Percentiles rank a stretch among this genome's conserved stretches.
phyloP scores from a whole-genome alignment of 768 basidiomycete genomes.

The Boletellus emodensis region DNA sequence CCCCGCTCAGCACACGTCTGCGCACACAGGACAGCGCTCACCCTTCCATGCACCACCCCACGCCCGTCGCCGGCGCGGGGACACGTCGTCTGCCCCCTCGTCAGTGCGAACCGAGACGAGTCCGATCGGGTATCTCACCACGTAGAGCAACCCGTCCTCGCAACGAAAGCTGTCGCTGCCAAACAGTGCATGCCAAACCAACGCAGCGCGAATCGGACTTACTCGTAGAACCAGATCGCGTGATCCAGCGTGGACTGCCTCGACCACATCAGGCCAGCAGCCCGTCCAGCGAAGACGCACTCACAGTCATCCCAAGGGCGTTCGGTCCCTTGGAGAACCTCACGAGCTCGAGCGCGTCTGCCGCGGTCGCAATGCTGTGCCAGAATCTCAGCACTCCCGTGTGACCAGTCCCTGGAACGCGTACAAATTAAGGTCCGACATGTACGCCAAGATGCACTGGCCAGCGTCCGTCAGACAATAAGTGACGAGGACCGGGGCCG shows the following conservation, averaged over 20 bases:
- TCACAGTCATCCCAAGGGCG: conserved; percentile 57
- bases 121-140: conserved; percentile 39
- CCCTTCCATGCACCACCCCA: conserved; percentile 66
- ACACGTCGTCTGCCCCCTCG: conserved; percentile 49
- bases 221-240: conserved; percentile 77
- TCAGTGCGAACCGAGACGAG: background rate
- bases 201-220: conserved; percentile 18
- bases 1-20: conserved; percentile 7
- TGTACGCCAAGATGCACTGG: conserved; percentile 74
- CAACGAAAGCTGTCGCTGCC: conserved; percentile 69
- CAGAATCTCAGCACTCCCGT: conserved; percentile 4
- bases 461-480: conserved; percentile 2
- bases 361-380: conserved; percentile 53
- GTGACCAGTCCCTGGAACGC: conserved; percentile 24
- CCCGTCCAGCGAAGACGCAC: conserved; percentile 20
- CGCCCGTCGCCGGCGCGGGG: conserved; percentile 64
- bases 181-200: conserved; percentile 2
- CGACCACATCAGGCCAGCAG: conserved; percentile 6
- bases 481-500: background rate
- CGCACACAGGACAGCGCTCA: conserved; percentile 32
- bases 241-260: conserved; percentile 65
- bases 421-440: conserved; percentile 78
- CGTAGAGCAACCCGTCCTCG: conserved; percentile 77
- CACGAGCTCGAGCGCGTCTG: conserved; percentile 52
- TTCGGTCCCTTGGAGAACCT: conserved; percentile 47